phyloP scores from a whole-genome alignment of 2,329 filamentous ascomycete species.

The Ophiocordyceps camponoti-saundersi region DNA sequence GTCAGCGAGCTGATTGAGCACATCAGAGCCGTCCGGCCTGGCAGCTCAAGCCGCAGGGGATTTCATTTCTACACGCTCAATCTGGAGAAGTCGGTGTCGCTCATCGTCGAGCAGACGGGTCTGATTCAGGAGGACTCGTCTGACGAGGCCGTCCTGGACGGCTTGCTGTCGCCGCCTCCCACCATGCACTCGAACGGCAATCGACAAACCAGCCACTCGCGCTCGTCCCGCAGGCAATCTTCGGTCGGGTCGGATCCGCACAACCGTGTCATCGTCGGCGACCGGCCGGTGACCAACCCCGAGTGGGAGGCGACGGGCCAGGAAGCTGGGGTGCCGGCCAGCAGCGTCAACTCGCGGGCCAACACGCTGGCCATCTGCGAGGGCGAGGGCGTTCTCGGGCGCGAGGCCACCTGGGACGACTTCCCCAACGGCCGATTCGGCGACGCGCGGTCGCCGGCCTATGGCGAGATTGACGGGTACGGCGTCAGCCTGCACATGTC shows the following conservation, averaged over 20 bases:
- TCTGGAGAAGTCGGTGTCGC: slow-evolving; percentile 86
- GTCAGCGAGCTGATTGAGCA: slow-evolving; percentile 68
- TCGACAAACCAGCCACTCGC: slow-evolving; percentile 15
- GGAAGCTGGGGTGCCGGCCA: slow-evolving; percentile 61
- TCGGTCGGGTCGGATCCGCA: slow-evolving; percentile 71
- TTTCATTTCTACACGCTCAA: slow-evolving; percentile 98
- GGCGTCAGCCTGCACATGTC: slow-evolving; percentile 90
- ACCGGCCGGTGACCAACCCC: slow-evolving; percentile 37
- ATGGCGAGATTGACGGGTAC: slow-evolving; percentile 96
- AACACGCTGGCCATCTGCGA: slow-evolving; percentile 89
- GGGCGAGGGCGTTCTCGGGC: slow-evolving; percentile 72
- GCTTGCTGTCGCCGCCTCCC: slow-evolving; percentile 7
- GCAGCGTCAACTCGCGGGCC: slow-evolving; percentile 58
- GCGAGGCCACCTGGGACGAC: slow-evolving; percentile 97
- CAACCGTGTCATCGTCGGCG: slow-evolving; percentile 72
- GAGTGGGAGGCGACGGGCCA: slow-evolving; percentile 57
- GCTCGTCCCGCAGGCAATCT: slow-evolving; percentile 46
- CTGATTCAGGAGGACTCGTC: slow-evolving; percentile 50
- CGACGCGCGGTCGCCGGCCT: slow-evolving; percentile 80
- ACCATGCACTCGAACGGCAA: slow-evolving; percentile 31
- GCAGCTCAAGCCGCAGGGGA: slow-evolving; percentile 46
- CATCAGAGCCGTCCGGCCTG: slow-evolving; percentile 48
- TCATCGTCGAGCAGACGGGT: slow-evolving; percentile 73
- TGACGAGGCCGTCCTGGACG: slow-evolving; percentile 15
- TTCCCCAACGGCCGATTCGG: slow-evolving; percentile 95